phyloP scores from a whole-genome alignment of 2,329 filamentous ascomycete species.

The Xylaria sp. region DNA sequence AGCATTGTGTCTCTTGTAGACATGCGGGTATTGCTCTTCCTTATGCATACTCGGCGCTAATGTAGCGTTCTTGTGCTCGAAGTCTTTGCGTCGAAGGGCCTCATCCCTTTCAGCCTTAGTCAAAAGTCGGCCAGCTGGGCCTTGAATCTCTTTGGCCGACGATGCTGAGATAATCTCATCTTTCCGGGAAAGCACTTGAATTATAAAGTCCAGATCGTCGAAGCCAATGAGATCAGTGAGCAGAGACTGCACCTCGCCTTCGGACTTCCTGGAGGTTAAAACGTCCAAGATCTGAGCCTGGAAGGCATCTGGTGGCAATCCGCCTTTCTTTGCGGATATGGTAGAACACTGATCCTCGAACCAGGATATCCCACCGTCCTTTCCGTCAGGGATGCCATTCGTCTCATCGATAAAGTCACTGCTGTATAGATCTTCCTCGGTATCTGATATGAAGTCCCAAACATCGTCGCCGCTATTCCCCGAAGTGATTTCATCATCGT shows the following conservation, averaged over 20 bases:
- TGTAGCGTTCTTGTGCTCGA: conserved; percentile 78
- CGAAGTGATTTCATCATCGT: conserved; percentile 60
- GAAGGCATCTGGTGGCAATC: conserved; percentile 71
- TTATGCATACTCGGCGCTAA: conserved; percentile 74
- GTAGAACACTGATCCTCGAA: conserved; percentile 69
- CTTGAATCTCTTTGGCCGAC: conserved; percentile 44
- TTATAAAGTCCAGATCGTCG: conserved; percentile 90
- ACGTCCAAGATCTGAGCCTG: conserved; percentile 78
- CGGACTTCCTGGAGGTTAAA: conserved; percentile 68
- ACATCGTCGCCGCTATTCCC: conserved; percentile 77
- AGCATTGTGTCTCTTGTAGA: conserved; percentile 82
- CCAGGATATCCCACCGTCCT: conserved; percentile 69
- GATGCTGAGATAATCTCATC: conserved; percentile 64
- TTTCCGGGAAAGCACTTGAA: conserved; percentile 83
- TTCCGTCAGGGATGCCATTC: conserved; percentile 37
- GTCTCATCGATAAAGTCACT: conserved; percentile 66
- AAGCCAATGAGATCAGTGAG: conserved; percentile 91
- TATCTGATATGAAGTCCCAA: conserved; percentile 88
- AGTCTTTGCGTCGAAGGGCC: conserved; percentile 75
- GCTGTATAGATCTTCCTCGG: conserved; percentile 67
- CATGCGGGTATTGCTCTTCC: conserved; percentile 85
- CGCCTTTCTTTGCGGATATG: conserved; percentile 69
- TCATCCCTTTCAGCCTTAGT: conserved; percentile 80
- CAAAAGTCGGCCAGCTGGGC: conserved; percentile 61
- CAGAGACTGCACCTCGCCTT: conserved; percentile 89